A percentile compares a stretch with the other conserved stretches of the same genome.
Evolutionary conservation across 371 early-diverging fungal species (phyloP).

Genomic region (Syncephalis fuscata): DNA sequence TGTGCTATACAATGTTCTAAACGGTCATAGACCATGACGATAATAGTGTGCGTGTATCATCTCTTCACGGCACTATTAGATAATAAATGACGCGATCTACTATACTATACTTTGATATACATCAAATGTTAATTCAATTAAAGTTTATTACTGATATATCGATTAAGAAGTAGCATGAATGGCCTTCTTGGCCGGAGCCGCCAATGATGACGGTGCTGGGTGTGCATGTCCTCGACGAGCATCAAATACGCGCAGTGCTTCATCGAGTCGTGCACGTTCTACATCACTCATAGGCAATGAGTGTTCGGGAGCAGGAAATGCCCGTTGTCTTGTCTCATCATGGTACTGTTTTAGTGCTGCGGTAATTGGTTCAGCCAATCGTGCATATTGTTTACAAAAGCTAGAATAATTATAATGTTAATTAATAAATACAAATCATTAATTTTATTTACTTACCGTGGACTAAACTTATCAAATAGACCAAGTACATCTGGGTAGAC

Average conservation of each 20-base stretch:
- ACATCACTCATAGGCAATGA: slow-evolving; percentile 52
- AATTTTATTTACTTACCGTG: slow-evolving; percentile 25
- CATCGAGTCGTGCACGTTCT: slow-evolving; percentile 27
- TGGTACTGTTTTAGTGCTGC: slow-evolving; percentile 52
- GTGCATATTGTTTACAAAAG: slow-evolving; percentile 79
- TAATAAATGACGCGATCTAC: background rate
- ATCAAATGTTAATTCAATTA: too few relatives aligned
- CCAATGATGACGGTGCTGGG: too few relatives aligned
- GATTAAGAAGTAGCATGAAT: too few relatives aligned
- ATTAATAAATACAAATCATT: background rate
- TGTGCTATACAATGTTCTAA: background rate
- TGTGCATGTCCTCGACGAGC: background rate
- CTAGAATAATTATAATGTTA: slow-evolving; percentile 15
- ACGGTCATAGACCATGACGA: background rate
- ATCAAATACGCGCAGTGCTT: slow-evolving; percentile 8
- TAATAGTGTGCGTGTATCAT: background rate
- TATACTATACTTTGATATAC: too few relatives aligned
- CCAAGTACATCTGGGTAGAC: slow-evolving; percentile 84
- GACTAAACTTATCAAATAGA: slow-evolving; percentile 60
- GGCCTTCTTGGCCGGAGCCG: too few relatives aligned
- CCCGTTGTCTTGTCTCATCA: slow-evolving; percentile 51
- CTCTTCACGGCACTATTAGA: background rate
- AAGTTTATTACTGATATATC: too few relatives aligned
- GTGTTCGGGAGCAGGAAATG: slow-evolving; percentile 63
- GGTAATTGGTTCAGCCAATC: slow-evolving; percentile 48